Evolutionary conservation across 2,329 filamentous ascomycete genomes (phyloP).

Genomic region (Malbranchea zuffiana): DNA sequence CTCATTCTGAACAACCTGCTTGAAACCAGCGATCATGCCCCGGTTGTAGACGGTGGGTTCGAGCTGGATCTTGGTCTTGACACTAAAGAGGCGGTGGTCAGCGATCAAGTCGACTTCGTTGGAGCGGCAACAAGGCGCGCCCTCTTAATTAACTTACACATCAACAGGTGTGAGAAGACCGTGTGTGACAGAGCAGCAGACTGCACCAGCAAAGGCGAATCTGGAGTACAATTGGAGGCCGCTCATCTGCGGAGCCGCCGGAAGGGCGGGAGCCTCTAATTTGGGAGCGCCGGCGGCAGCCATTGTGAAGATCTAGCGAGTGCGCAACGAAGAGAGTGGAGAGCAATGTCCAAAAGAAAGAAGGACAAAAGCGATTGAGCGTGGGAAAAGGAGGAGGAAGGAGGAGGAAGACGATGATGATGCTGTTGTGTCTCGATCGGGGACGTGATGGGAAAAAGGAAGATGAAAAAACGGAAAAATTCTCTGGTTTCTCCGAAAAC

Average conservation of each 20-base stretch:
- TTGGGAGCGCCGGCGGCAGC: constrained; percentile 13
- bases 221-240: constrained; percentile 74
- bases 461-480: constrained; percentile 6
- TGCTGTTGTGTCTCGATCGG: constrained; percentile 7
- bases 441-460: constrained; percentile 2
- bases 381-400: constrained; percentile 2
- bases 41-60: constrained; percentile 82
- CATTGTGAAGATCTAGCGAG: constrained; percentile 10
- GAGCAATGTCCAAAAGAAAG: neutral
- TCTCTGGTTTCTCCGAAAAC: constrained; percentile 10
- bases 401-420: constrained; percentile 2
- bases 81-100: constrained; percentile 41
- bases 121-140: neutral
- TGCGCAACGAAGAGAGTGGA: constrained; percentile 7
- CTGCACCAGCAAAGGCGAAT: constrained; percentile 92
- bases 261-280: constrained; percentile 2
- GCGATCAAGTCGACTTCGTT: neutral
- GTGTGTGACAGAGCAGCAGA: constrained; percentile 98
- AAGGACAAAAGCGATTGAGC: too few species aligned
- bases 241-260: constrained; percentile 14
- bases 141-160: constrained; percentile 68
- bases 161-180: constrained; percentile 94
- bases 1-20: constrained; percentile 72
- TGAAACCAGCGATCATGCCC: constrained; percentile 76
- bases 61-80: constrained; percentile 94